Percentiles rank a stretch among this genome's conserved stretches.
phyloP scores from a whole-genome alignment of 2,329 filamentous ascomycete species.

The Monilinia aucupariae region DNA sequence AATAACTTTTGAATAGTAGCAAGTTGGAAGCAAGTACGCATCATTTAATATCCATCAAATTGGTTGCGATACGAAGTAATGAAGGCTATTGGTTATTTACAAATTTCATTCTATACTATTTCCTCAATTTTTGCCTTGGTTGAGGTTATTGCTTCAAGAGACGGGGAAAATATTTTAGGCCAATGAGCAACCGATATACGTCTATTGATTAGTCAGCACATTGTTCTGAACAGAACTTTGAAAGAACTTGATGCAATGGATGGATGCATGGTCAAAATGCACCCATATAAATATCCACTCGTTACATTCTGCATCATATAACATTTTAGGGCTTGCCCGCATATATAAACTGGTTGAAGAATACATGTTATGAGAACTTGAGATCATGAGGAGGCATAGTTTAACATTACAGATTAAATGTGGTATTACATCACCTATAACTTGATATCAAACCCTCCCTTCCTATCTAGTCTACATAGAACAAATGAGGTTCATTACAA shows the following conservation, averaged over 20 bases:
- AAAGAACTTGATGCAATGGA: slow-evolving; percentile 7
- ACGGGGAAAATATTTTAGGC: background rate
- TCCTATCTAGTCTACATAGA: too few relatives aligned
- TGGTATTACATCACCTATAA: too few relatives aligned
- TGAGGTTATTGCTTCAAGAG: background rate
- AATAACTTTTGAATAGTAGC: background rate
- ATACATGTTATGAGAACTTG: too few relatives aligned
- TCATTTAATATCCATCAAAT: background rate
- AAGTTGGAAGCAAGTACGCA: background rate
- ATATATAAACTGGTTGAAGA: too few relatives aligned
- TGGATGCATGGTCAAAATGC: too few relatives aligned
- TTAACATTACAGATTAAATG: too few relatives aligned
- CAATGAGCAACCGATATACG: background rate
- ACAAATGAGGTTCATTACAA: too few relatives aligned
- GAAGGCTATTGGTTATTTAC: background rate
- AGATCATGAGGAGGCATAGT: too few relatives aligned
- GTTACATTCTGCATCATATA: too few relatives aligned
- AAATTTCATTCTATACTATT: background rate
- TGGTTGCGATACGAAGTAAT: background rate
- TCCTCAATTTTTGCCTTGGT: background rate
- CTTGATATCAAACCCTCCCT: too few relatives aligned
- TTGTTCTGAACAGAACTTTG: background rate
- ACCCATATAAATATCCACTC: too few relatives aligned
- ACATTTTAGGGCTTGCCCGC: too few relatives aligned
- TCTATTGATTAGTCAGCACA: slow-evolving; percentile 3